Conservation (phyloP, 169 alveolate species). For the Babesia gibsoni region DNA sequence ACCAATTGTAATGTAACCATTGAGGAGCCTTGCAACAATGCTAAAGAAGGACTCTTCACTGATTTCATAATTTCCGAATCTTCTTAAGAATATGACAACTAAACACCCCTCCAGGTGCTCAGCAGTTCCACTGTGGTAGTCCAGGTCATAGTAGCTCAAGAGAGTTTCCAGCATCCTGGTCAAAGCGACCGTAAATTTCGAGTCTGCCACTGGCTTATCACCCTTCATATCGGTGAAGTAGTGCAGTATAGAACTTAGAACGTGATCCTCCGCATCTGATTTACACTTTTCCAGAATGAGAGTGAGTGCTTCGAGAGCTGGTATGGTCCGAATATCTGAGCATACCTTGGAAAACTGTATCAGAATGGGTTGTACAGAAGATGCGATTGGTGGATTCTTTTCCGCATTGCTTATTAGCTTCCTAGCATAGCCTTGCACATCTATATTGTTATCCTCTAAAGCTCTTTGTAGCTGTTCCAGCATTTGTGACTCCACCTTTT, state of each 20-base stretch:
- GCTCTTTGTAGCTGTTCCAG: neutral
- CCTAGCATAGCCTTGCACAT: neutral
- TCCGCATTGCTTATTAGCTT: neutral
- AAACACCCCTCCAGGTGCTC: constrained; percentile 45
- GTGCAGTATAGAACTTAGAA: constrained; percentile 6
- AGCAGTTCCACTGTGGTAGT: neutral
- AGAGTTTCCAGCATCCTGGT: constrained; percentile 14
- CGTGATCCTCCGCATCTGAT: neutral
- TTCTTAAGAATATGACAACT: constrained; percentile 28
- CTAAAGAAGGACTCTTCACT: constrained; percentile 2
- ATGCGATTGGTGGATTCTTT: neutral
- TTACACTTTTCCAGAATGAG: constrained; percentile 1
- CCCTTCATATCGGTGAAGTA: constrained; percentile 8
- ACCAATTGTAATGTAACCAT: constrained; percentile 13
- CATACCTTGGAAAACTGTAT: neutral
- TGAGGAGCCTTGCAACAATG: neutral
- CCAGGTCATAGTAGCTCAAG: constrained; percentile 21
- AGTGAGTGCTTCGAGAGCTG: constrained; percentile 18
- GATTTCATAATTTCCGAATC: constrained; percentile 16
- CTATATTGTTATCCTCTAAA: neutral
- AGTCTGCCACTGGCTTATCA: neutral
- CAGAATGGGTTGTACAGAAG: neutral
- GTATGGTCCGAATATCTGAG: neutral
- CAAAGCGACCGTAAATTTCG: constrained; percentile 7
- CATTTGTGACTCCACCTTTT: neutral